phyloP scores from a whole-genome alignment of 2,329 filamentous ascomycete species.

The Rutstroemia sp. region DNA sequence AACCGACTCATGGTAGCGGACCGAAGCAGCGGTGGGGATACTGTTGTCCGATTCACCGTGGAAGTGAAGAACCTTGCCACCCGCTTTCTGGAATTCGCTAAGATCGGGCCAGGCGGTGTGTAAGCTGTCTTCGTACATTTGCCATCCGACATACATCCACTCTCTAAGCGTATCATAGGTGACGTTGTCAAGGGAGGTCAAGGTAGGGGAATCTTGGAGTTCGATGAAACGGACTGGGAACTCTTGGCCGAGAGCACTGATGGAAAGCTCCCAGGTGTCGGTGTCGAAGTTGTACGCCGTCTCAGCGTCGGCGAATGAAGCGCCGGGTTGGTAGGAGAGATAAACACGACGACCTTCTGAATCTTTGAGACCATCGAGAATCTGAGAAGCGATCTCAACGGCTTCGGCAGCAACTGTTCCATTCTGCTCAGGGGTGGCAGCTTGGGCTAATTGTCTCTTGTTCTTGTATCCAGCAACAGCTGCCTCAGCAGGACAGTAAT shows the following conservation, averaged over 20 bases:
- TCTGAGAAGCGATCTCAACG: slow-evolving; percentile 29
- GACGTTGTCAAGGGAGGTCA: slow-evolving; percentile 36
- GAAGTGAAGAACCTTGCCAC: slow-evolving; percentile 50
- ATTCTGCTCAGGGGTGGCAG: slow-evolving; percentile 16
- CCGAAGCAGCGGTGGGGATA: slow-evolving; percentile 45
- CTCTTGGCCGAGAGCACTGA: slow-evolving; percentile 29
- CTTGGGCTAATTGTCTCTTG: background rate
- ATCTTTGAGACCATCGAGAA: slow-evolving; percentile 31
- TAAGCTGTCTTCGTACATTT: slow-evolving; percentile 41
- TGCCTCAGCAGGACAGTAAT: slow-evolving; percentile 33
- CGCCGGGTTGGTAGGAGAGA: background rate
- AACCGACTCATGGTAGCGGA: slow-evolving; percentile 49
- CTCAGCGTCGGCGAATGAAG: too few relatives aligned
- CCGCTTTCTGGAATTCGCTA: slow-evolving; percentile 39
- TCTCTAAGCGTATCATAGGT: slow-evolving; percentile 48
- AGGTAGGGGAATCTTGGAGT: slow-evolving; percentile 33
- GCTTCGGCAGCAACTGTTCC: slow-evolving; percentile 23
- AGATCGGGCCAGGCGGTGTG: slow-evolving; percentile 49
- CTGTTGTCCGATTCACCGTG: slow-evolving; percentile 49
- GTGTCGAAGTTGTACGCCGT: too few relatives aligned
- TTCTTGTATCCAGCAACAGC: background rate
- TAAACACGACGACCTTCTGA: slow-evolving; percentile 31
- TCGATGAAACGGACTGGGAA: slow-evolving; percentile 37
- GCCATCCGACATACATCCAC: slow-evolving; percentile 45
- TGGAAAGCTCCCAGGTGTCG: slow-evolving; percentile 4